Evolutionary conservation across 2,329 filamentous ascomycete genomes (phyloP).

Genomic region (Trichophyton schoenleinii): DNA sequence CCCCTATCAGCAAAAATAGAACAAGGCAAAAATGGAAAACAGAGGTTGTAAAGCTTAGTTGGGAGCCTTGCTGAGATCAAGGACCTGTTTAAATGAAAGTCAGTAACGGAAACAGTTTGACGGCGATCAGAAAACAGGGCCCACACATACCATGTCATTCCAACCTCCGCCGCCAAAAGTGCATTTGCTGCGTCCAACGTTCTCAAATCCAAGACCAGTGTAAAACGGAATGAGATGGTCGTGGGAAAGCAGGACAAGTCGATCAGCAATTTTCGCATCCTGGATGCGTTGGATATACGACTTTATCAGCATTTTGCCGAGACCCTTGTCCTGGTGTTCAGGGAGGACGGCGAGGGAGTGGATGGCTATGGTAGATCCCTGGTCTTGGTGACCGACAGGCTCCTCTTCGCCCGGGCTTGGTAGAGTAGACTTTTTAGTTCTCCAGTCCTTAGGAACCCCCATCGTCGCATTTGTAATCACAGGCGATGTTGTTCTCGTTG

Average conservation of each 20-base stretch:
- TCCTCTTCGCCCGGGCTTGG: conserved; percentile 27
- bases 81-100: conserved; percentile 6
- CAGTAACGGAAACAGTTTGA: not conserved
- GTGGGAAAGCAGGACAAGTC: conserved; percentile 64
- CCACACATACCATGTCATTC: conserved; percentile 58
- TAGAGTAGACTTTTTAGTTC: conserved; percentile 29
- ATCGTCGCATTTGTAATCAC: conserved; percentile 65
- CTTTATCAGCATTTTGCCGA: conserved; percentile 62
- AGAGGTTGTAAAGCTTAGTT: not conserved
- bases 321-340: conserved; percentile 57
- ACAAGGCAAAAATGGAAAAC: not conserved
- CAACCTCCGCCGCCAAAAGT: conserved; percentile 68
- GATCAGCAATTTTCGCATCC: conserved; percentile 55
- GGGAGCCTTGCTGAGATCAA: conserved; percentile 7
- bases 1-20: not conserved
- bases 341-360: conserved; percentile 74
- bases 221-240: conserved; percentile 65
- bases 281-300: conserved; percentile 67
- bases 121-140: conserved; percentile 17
- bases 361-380: conserved; percentile 61
- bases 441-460: conserved; percentile 58
- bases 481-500: conserved; percentile 53
- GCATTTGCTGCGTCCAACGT: conserved; percentile 55
- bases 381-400: conserved; percentile 55
- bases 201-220: conserved; percentile 58